A percentile compares a stretch with the other conserved stretches of the same genome.
Conservation (phyloP, 2,329 filamentous ascomycete genomes). For the Fonsecaea monophora region DNA sequence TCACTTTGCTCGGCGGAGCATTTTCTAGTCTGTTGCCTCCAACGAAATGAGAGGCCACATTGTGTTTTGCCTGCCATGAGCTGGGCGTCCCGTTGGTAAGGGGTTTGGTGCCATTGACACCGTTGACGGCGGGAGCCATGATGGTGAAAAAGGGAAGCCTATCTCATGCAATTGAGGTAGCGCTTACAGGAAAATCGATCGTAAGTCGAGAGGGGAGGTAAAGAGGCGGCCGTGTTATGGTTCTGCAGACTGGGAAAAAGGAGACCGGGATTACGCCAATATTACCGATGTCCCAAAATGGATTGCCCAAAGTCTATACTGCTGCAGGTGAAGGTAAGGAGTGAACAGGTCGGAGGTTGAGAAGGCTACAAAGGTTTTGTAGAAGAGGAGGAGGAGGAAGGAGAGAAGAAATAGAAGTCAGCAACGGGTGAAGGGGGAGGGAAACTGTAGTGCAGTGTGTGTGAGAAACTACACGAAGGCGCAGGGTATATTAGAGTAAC, state of each 20-base stretch:
- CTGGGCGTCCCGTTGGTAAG: slow-evolving; percentile 61
- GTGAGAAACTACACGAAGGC: slow-evolving; percentile 19
- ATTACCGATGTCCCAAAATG: slow-evolving; percentile 31
- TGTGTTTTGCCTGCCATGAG: slow-evolving; percentile 80
- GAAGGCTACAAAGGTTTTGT: slow-evolving; percentile 11
- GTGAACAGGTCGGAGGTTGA: slow-evolving; percentile 29
- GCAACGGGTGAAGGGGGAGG: slow-evolving; percentile 11
- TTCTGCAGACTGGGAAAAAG: slow-evolving; percentile 30
- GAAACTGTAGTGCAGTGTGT: slow-evolving; percentile 9
- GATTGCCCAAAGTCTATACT: slow-evolving; percentile 33
- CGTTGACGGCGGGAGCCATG: slow-evolving; percentile 46
- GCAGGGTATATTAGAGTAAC: slow-evolving; percentile 30
- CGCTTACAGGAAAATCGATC: slow-evolving; percentile 18
- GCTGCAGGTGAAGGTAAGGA: slow-evolving; percentile 28
- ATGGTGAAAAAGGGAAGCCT: slow-evolving; percentile 38
- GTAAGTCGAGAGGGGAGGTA: slow-evolving; percentile 10
- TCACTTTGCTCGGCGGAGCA: slow-evolving; percentile 83
- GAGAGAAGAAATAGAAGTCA: slow-evolving; percentile 27
- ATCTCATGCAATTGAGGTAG: slow-evolving; percentile 40
- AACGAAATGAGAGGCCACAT: slow-evolving; percentile 91
- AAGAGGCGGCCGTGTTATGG: slow-evolving; percentile 5
- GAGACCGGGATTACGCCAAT: slow-evolving; percentile 38
- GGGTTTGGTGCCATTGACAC: slow-evolving; percentile 39
- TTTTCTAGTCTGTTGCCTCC: slow-evolving; percentile 87
- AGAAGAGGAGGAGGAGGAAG: slow-evolving; percentile 25